These are phyloP conservation scores for Chaetomium fimeti DNA, from an alignment of 495 filamentous ascomycete species.

Conservation along the genomic window DNA sequence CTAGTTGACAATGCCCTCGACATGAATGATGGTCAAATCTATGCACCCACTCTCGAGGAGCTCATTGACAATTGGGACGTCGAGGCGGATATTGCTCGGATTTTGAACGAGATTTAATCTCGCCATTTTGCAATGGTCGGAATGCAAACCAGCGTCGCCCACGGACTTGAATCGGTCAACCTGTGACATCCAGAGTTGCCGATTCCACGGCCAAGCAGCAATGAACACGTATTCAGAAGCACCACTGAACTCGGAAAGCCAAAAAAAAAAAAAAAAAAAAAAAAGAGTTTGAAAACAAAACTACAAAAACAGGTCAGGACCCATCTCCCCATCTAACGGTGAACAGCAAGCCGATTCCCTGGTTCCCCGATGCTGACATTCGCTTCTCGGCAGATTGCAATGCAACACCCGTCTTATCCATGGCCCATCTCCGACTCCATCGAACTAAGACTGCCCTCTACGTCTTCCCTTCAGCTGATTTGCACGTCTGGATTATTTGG, in stretches of 20 bases:
- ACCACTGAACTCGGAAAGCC: neutral
- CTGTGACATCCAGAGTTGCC: neutral
- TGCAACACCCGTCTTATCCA: neutral
- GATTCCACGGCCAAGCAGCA: neutral
- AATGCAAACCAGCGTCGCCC: neutral
- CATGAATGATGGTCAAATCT: conserved; percentile 1
- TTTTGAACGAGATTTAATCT: neutral
- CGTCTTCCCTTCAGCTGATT: too few relatives aligned
- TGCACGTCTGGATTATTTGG: too few relatives aligned
- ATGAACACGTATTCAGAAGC: neutral
- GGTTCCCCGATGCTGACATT: neutral
- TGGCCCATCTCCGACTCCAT: neutral
- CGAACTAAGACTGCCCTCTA: neutral
- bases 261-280: neutral
- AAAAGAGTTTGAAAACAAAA: conserved; percentile 1
- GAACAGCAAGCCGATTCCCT: neutral
- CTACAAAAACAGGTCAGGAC: neutral
- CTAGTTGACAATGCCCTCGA: neutral
- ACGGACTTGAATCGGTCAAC: neutral
- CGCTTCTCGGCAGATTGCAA: neutral
- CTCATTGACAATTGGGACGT: neutral
- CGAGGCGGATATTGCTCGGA: conserved; percentile 2
- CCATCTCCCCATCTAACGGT: neutral
- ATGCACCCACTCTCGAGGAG: neutral
- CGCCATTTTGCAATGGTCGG: neutral